A percentile compares a stretch with the other conserved stretches of the same genome.
Evolutionary conservation across 2,329 filamentous ascomycete species (phyloP).

Genomic region (Aspergillus amoenus): DNA sequence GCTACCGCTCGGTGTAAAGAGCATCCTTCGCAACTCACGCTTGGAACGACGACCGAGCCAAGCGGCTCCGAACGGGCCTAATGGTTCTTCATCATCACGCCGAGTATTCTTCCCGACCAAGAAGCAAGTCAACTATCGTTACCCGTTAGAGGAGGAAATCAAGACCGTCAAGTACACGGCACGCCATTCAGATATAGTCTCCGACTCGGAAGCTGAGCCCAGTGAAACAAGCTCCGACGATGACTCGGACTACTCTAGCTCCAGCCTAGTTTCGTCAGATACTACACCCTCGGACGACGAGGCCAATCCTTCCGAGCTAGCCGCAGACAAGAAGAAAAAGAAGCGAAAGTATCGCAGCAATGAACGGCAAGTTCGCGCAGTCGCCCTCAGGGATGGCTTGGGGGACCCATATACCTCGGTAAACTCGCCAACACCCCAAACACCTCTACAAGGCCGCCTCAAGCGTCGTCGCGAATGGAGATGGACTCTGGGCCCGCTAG

Average conservation of each 20-base stretch:
- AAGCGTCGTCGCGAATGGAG: slow-evolving; percentile 57
- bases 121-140: slow-evolving; percentile 59
- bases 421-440: slow-evolving; percentile 48
- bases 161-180: slow-evolving; percentile 55
- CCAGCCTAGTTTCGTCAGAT: slow-evolving; percentile 28
- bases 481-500: slow-evolving; percentile 55
- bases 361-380: slow-evolving; percentile 41
- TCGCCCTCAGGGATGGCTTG: slow-evolving; percentile 40
- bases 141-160: slow-evolving; percentile 60
- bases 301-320: slow-evolving; percentile 12
- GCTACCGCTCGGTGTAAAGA: slow-evolving; percentile 44
- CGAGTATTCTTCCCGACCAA: slow-evolving; percentile 53
- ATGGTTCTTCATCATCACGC: slow-evolving; percentile 32
- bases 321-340: slow-evolving; percentile 42
- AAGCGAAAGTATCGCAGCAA: slow-evolving; percentile 32
- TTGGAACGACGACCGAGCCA: slow-evolving; percentile 43
- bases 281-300: slow-evolving; percentile 36
- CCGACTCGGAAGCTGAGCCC: slow-evolving; percentile 20
- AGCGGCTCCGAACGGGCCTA: slow-evolving; percentile 33
- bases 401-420: slow-evolving; percentile 43
- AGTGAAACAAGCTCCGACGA: slow-evolving; percentile 22
- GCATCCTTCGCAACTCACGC: slow-evolving; percentile 50
- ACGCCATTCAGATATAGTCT: slow-evolving; percentile 55
- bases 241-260: slow-evolving; percentile 27
- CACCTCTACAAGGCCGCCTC: slow-evolving; percentile 52